Conservation (phyloP, 2,329 filamentous ascomycete genomes). For the Nemania sp. region DNA sequence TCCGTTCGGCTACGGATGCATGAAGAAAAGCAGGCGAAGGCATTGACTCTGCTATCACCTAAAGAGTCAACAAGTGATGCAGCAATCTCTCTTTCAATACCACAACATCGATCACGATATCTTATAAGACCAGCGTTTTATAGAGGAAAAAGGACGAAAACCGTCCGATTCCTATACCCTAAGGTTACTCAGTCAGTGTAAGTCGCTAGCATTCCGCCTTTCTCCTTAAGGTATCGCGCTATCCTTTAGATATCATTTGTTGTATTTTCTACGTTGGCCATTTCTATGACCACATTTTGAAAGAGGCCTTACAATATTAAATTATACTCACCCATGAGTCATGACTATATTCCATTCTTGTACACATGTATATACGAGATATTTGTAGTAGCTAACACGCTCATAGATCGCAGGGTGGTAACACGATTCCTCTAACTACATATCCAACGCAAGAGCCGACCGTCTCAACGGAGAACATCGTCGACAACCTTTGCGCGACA, state of each 20-base stretch:
- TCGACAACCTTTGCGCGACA: conserved; percentile 13
- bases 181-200: conserved; percentile 1
- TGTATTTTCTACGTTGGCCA: background rate
- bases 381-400: background rate
- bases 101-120: background rate
- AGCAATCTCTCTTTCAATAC: conserved; percentile 1
- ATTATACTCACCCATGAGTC: background rate
- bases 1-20: background rate
- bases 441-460: background rate
- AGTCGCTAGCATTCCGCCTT: background rate
- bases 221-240: background rate
- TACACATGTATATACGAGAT: background rate
- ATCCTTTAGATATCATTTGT: background rate
- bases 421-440: background rate
- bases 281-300: background rate
- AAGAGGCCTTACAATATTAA: background rate
- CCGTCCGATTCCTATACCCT: background rate
- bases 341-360: background rate
- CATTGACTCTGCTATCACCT: background rate
- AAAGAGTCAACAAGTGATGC: background rate
- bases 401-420: background rate
- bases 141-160: background rate
- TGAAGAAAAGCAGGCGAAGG: conserved; percentile 3
- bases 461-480: background rate
- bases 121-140: background rate